These are phyloP conservation scores for Lasiodiplodia gonubiensis DNA, from an alignment of 2,329 filamentous ascomycete genomes.

Conservation along the genomic window DNA sequence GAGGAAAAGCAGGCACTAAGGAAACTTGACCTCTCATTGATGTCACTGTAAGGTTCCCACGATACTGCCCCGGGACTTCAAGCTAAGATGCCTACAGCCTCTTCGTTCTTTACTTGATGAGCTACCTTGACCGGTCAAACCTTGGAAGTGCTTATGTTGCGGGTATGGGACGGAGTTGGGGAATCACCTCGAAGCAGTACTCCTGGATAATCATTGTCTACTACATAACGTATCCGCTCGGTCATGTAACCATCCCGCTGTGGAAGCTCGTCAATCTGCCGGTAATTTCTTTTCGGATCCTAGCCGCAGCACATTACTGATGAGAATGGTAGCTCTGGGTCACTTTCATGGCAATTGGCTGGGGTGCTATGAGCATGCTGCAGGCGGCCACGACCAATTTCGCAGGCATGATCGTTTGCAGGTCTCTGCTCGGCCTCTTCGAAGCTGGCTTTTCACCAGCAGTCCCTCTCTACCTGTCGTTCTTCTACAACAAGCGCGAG, in stretches of 20 bases:
- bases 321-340: background rate
- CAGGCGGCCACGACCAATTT: background rate
- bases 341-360: background rate
- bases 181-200: background rate
- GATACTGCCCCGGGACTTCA: background rate
- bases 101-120: background rate
- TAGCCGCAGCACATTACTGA: background rate
- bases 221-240: background rate
- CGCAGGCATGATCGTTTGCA: background rate
- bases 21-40: background rate
- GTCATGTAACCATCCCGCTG: background rate
- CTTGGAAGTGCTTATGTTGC: background rate
- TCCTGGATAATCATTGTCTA: background rate
- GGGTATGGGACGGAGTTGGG: background rate
- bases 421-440: background rate
- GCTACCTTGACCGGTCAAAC: background rate
- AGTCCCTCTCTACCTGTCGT: background rate
- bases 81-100: background rate
- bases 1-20: background rate
- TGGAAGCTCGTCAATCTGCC: background rate
- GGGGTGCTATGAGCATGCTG: background rate
- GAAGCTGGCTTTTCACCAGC: background rate
- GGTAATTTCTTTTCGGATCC: background rate
- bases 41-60: background rate
- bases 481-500: background rate